phyloP scores from a whole-genome alignment of 768 basidiomycete genomes.

The Termitomyces bulborhizus region DNA sequence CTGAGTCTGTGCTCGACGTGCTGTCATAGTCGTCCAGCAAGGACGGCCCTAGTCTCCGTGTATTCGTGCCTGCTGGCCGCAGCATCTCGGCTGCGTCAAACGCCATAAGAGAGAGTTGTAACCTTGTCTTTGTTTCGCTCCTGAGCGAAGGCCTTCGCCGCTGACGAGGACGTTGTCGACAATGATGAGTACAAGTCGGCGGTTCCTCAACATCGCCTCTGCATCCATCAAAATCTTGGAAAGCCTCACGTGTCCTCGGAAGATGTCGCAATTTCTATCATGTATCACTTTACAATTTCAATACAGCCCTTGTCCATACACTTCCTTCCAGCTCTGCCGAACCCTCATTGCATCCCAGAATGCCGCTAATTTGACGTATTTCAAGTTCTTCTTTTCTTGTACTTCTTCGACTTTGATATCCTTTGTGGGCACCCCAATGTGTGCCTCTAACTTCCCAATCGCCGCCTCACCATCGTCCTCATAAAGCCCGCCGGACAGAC shows the following conservation, averaged over 20 bases:
- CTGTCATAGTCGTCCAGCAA: constrained; percentile 37
- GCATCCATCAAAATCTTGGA: constrained; percentile 7
- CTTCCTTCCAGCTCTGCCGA: constrained; percentile 66
- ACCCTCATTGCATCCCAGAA: constrained; percentile 70
- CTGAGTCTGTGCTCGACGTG: constrained; percentile 38
- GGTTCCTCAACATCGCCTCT: background rate
- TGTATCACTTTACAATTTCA: constrained; percentile 12
- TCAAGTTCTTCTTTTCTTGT: constrained; percentile 13
- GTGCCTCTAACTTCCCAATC: constrained; percentile 45
- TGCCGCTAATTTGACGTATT: constrained; percentile 47
- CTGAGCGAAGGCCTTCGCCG: constrained; percentile 10
- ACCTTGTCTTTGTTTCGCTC: constrained; percentile 6
- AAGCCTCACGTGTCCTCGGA: constrained; percentile 12
- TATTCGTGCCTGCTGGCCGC: constrained; percentile 15
- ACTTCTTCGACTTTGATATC: constrained; percentile 29
- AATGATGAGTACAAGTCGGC: constrained; percentile 1
- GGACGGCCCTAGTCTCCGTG: constrained; percentile 14
- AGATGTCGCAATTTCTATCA: constrained; percentile 3
- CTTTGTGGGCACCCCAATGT: constrained; percentile 40
- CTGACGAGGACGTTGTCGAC: constrained; percentile 11
- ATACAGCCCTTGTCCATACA: constrained; percentile 46
- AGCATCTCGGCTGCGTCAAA: constrained; percentile 17
- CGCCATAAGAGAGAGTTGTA: constrained; percentile 12
- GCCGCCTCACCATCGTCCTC: constrained; percentile 46
- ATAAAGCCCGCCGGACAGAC: constrained; percentile 46